These are phyloP conservation scores for Dendrothele bispora DNA, from an alignment of 768 basidiomycete species.

Conservation along the genomic window DNA sequence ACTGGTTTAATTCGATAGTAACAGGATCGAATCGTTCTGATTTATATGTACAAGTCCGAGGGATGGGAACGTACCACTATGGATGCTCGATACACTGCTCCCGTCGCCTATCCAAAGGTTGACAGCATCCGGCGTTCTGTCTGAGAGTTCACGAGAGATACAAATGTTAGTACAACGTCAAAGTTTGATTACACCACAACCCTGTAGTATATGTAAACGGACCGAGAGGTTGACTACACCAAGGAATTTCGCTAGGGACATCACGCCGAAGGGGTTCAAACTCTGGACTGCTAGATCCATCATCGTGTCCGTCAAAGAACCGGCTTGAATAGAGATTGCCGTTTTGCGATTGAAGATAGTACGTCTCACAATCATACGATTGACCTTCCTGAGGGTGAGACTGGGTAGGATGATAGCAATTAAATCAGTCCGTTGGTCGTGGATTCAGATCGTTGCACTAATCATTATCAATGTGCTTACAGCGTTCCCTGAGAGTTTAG, in stretches of 20 bases:
- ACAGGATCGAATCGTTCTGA: background rate
- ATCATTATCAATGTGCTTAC: too few relatives aligned
- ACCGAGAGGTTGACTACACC: constrained; percentile 83
- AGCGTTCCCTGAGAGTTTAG: constrained; percentile 34
- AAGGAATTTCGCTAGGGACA: constrained; percentile 66
- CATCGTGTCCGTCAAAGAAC: constrained; percentile 35
- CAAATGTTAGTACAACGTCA: too few relatives aligned
- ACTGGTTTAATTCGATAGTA: background rate
- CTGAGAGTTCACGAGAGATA: constrained; percentile 33
- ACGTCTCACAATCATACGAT: constrained; percentile 31
- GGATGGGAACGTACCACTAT: constrained; percentile 59
- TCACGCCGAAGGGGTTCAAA: constrained; percentile 62
- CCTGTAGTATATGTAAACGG: too few relatives aligned
- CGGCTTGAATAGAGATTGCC: constrained; percentile 72
- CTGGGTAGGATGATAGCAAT: background rate
- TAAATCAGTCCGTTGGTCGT: background rate
- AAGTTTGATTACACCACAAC: too few relatives aligned
- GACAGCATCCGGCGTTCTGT: constrained; percentile 77
- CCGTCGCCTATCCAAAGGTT: constrained; percentile 91
- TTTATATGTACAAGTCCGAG: constrained; percentile 1
- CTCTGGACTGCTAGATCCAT: constrained; percentile 60
- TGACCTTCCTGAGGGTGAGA: constrained; percentile 1
- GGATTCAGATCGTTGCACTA: background rate
- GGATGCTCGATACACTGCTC: constrained; percentile 78
- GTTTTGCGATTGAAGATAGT: constrained; percentile 89